These are phyloP conservation scores for Aurantiochytrium sp. DNA, from an alignment of 108 stramenopile genomes.

Conservation along the genomic window DNA sequence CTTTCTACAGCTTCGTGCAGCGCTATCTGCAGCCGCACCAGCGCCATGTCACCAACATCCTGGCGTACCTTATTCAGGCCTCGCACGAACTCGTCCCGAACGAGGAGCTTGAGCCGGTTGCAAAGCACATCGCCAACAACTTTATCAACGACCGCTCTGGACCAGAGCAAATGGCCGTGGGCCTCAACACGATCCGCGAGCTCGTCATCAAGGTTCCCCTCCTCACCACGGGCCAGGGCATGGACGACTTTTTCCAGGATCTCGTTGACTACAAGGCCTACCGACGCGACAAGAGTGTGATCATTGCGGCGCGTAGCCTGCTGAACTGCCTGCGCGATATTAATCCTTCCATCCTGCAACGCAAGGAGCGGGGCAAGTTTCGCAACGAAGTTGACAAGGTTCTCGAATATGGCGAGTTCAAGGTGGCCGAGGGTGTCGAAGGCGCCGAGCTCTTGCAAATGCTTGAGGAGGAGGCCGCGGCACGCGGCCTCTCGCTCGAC, in stretches of 20 bases:
- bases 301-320: slow-evolving; percentile 79
- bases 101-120: slow-evolving; percentile 75
- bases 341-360: slow-evolving; percentile 74
- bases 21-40: slow-evolving; percentile 90
- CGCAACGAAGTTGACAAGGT: slow-evolving; percentile 69
- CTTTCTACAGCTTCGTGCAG: slow-evolving; percentile 84
- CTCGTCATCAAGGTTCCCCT: slow-evolving; percentile 76
- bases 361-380: slow-evolving; percentile 77
- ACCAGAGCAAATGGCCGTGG: slow-evolving; percentile 89
- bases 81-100: slow-evolving; percentile 90
- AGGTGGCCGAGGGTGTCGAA: slow-evolving; percentile 71
- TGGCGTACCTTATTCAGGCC: slow-evolving; percentile 91
- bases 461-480: slow-evolving; percentile 59
- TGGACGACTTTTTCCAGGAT: slow-evolving; percentile 89
- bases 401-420: slow-evolving; percentile 70
- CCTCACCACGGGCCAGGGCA: slow-evolving; percentile 70
- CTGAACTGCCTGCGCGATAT: slow-evolving; percentile 85
- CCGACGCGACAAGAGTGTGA: slow-evolving; percentile 71
- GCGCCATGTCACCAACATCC: slow-evolving; percentile 77
- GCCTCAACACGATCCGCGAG: slow-evolving; percentile 86
- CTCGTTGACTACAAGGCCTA: slow-evolving; percentile 81
- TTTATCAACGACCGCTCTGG: slow-evolving; percentile 81
- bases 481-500: slow-evolving; percentile 29
- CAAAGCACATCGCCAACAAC: slow-evolving; percentile 81
- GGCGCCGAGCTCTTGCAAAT: slow-evolving; percentile 80